Conservation (phyloP, 2,329 filamentous ascomycete species). For the Colletotrichum acutatum region DNA sequence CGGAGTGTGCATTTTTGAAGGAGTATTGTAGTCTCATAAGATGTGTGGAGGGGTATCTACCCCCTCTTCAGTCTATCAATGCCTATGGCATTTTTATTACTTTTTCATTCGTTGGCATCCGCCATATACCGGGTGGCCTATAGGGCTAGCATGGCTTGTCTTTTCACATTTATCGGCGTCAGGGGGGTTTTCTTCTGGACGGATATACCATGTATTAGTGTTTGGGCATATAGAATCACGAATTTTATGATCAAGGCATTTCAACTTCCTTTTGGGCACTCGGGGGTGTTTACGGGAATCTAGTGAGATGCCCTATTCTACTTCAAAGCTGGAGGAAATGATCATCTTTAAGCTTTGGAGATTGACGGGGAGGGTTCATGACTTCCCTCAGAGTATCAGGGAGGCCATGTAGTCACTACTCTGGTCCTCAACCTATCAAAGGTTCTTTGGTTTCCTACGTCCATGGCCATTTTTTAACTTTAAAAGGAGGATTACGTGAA, state of each 20-base stretch:
- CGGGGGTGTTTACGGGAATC: too few species aligned
- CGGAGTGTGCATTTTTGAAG: constrained; percentile 57
- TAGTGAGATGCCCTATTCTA: too few species aligned
- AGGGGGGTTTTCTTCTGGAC: background rate
- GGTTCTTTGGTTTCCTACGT: too few species aligned
- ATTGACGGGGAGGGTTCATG: too few species aligned
- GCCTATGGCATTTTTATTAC: background rate
- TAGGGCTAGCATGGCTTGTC: background rate
- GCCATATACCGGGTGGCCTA: background rate
- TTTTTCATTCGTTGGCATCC: background rate
- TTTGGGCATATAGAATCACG: background rate
- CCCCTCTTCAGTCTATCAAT: background rate
- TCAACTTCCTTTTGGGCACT: background rate
- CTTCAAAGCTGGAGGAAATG: too few species aligned
- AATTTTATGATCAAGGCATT: background rate
- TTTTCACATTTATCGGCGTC: background rate
- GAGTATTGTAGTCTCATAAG: background rate
- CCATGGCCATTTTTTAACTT: too few species aligned
- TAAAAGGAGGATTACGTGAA: too few species aligned
- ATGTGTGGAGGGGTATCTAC: background rate
- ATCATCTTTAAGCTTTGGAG: too few species aligned
- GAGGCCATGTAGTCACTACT: too few species aligned
- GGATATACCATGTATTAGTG: constrained; percentile 10
- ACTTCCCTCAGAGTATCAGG: too few species aligned
- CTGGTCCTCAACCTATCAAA: too few species aligned